phyloP scores from a whole-genome alignment of 352 stramenopile species.

The Pythium brachiatum region DNA sequence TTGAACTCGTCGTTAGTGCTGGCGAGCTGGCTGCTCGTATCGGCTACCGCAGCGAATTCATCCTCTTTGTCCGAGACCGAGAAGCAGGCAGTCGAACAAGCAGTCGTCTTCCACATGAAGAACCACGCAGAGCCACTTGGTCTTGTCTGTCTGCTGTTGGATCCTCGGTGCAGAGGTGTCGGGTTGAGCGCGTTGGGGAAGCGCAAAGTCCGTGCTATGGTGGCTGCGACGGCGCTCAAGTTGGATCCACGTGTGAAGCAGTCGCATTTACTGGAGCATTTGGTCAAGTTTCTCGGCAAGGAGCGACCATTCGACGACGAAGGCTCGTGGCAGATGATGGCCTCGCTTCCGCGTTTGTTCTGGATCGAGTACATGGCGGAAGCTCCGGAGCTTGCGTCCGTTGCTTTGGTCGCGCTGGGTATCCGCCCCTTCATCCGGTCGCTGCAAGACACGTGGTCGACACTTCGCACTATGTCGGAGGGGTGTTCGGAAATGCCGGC shows the following conservation, averaged over 20 bases:
- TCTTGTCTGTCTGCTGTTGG: constrained; percentile 34
- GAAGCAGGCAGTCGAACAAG: constrained; percentile 23
- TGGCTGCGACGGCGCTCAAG: constrained; percentile 19
- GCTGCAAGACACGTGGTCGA: constrained; percentile 30
- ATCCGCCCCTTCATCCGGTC: constrained; percentile 30
- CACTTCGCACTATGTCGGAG: neutral
- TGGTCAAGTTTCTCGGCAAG: constrained; percentile 38
- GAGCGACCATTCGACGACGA: constrained; percentile 42
- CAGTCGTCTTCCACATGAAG: constrained; percentile 24
- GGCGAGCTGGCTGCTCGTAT: constrained; percentile 30
- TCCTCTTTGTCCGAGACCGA: constrained; percentile 15
- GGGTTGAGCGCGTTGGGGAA: constrained; percentile 34
- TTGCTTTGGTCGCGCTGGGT: constrained; percentile 34
- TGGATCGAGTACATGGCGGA: constrained; percentile 41
- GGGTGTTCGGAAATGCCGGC: neutral
- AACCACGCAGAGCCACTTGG: constrained; percentile 23
- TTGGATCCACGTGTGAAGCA: constrained; percentile 21
- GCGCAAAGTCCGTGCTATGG: constrained; percentile 27
- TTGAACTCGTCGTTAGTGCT: constrained; percentile 32
- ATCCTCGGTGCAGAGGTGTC: constrained; percentile 34
- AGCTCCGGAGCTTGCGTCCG: constrained; percentile 29
- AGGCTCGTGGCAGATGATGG: constrained; percentile 41
- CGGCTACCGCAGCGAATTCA: constrained; percentile 14
- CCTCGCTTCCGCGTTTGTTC: constrained; percentile 38
- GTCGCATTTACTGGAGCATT: constrained; percentile 30